Base-by-base conservation (phyloP, 345 rosid genomes). In the Rhizophora mangle region DNA sequence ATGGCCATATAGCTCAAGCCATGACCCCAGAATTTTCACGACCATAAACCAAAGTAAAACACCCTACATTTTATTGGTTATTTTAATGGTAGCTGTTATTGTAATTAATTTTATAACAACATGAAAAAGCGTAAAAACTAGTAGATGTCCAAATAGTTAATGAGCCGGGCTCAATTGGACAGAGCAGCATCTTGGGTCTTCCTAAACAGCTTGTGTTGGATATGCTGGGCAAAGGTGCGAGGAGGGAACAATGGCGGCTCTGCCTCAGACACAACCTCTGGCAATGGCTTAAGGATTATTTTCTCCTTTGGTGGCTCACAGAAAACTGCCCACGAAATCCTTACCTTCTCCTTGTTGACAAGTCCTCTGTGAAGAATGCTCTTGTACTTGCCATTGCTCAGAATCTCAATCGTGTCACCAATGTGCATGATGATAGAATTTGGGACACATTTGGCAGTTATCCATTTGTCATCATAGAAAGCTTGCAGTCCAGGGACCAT, bases 401-500 rank as follows among this genome's bases (percentile, higher is more conserved):
- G 85, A 71, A 92, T 92, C 87, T 92, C 97, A 2, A 92, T 31
- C 15, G 99, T 90, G 75, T 95, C 99, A 0, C 99, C 99, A 47
- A 95, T 73, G 72, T 92, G 99, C 98, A 92, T 86, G 78, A 92
- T 86, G 76, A 95, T 90, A 16, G 99, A 95, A 66, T 89, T 84
- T 1, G 98, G 98, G 57, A 95, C 93, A 30, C 98, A 95, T 74
- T 95, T 92, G 31, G 98, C 99, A 0, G 82, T 95, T 26, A 90
- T 64, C 98, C 99, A 95, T 63, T 95, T 89, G 24, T 81, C 89
- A 58, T 86, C 74, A 21, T 90, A 87, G 81, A 89, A 92, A 34
- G 90, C 93, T 79, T 95, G 99, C 51, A 95, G 84, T 1, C 99
- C 99, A 0, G 99, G 97, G 60, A 95, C 92, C 98, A 95, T 95